These are phyloP conservation scores for Populus simonii DNA, from an alignment of 345 rosid species.

Conservation along the genomic window DNA sequence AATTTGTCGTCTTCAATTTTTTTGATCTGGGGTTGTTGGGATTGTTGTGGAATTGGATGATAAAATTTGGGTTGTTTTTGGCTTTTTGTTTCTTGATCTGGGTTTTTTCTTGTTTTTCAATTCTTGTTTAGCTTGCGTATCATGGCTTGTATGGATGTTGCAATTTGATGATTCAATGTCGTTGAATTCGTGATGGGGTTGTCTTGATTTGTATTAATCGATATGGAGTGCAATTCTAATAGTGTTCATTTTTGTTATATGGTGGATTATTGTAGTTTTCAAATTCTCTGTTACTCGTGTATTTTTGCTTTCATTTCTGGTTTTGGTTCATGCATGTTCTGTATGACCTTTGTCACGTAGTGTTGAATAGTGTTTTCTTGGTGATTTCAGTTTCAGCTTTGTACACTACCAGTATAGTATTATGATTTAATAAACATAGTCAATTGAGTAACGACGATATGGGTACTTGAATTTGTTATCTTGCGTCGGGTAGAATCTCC, in stretches of 20 bases:
- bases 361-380: background rate
- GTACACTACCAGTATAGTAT: background rate
- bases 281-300: background rate
- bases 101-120: conserved; percentile 1
- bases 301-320: background rate
- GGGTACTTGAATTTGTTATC: background rate
- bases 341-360: background rate
- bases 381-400: background rate
- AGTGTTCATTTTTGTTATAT: background rate
- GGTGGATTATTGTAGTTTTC: background rate
- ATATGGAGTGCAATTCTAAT: background rate
- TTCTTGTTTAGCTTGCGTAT: background rate
- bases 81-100: conserved; percentile 17
- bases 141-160: background rate
- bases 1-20: too few species aligned
- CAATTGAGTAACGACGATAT: background rate
- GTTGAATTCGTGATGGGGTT: conserved; percentile 2
- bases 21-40: conserved; percentile 18
- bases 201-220: conserved; percentile 3
- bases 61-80: conserved; percentile 15
- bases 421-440: background rate
- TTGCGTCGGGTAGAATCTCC: background rate
- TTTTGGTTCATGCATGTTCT: conserved; percentile 4
- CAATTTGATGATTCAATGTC: background rate
- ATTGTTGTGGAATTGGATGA: conserved; percentile 8